Evolutionary conservation across 2,329 filamentous ascomycete species (phyloP).

Genomic region (Zymoseptoria ardabiliae): DNA sequence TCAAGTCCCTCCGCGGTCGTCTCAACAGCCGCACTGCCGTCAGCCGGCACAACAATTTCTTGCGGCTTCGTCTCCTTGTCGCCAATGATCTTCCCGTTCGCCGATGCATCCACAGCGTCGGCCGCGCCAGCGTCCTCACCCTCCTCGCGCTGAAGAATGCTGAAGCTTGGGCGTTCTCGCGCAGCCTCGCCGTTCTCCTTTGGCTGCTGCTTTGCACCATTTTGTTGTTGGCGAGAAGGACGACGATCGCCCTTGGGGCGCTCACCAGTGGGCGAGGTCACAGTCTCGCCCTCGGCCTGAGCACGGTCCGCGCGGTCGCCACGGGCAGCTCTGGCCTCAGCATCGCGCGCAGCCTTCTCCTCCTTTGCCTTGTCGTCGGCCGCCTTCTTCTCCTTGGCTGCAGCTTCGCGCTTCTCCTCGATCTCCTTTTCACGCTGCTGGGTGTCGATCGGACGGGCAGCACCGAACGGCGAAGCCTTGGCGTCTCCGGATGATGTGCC

Average conservation of each 20-base stretch:
- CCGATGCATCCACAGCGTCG: slow-evolving; percentile 39
- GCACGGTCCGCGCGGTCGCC: slow-evolving; percentile 26
- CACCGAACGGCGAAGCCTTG: slow-evolving; percentile 90
- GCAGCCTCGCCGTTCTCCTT: slow-evolving; percentile 33
- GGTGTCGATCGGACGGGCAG: slow-evolving; percentile 88
- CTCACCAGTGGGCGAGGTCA: slow-evolving; percentile 40
- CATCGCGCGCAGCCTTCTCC: slow-evolving; percentile 52
- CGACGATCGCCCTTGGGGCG: slow-evolving; percentile 18
- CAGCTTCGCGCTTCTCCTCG: slow-evolving; percentile 74
- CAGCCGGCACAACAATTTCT: slow-evolving; percentile 39
- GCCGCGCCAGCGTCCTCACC: slow-evolving; percentile 28
- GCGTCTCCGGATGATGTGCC: slow-evolving; percentile 46
- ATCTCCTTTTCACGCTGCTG: slow-evolving; percentile 81
- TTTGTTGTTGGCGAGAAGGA: slow-evolving; percentile 21
- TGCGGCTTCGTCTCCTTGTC: slow-evolving; percentile 51
- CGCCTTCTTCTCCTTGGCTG: slow-evolving; percentile 74
- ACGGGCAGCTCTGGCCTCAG: slow-evolving; percentile 50
- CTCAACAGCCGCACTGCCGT: slow-evolving; percentile 28
- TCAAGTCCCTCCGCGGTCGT: slow-evolving; percentile 42
- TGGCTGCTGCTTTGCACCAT: slow-evolving; percentile 26
- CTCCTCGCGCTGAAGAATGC: slow-evolving; percentile 41
- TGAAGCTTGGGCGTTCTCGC: slow-evolving; percentile 27
- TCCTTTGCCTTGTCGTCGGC: slow-evolving; percentile 78
- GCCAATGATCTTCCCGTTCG: slow-evolving; percentile 44
- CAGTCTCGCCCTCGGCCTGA: slow-evolving; percentile 27